phyloP scores from a whole-genome alignment of 2,329 filamentous ascomycete genomes.

The Talaromyces funiculosus region DNA sequence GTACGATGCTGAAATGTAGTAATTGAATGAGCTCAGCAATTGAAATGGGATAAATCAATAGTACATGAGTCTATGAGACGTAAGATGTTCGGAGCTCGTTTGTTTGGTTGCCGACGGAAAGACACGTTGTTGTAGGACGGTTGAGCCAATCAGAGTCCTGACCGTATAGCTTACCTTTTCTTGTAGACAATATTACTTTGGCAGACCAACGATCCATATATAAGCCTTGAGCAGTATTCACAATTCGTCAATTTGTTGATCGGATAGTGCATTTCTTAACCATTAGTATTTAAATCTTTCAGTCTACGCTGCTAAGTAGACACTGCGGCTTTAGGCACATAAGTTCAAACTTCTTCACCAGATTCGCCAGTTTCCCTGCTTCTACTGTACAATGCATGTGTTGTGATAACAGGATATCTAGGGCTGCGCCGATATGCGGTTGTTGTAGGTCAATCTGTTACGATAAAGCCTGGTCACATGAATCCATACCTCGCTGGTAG shows the following conservation, averaged over 20 bases:
- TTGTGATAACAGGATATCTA: not conserved
- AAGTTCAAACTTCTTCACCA: not conserved
- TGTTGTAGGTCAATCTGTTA: not conserved
- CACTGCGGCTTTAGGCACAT: no score
- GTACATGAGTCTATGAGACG: not conserved
- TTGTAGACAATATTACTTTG: not conserved
- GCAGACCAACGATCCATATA: not conserved
- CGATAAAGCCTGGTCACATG: not conserved
- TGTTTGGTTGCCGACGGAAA: not conserved
- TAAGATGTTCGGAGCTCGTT: not conserved
- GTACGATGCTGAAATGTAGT: not conserved
- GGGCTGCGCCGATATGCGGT: not conserved
- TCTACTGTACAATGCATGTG: not conserved
- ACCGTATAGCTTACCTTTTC: not conserved
- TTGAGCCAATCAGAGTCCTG: conserved; percentile 1
- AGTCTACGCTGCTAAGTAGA: no score
- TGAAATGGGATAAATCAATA: not conserved
- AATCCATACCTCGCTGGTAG: not conserved
- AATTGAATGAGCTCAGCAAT: not conserved
- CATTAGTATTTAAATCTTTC: no score
- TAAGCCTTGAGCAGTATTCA: not conserved
- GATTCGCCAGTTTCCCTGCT: not conserved
- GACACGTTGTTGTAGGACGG: conserved; percentile 1
- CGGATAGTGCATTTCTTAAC: not conserved
- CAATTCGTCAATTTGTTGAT: not conserved